Percentiles rank a stretch among this genome's conserved stretches.
phyloP scores from a whole-genome alignment of 2,329 filamentous ascomycete species.

The Elsinoe arachidis region DNA sequence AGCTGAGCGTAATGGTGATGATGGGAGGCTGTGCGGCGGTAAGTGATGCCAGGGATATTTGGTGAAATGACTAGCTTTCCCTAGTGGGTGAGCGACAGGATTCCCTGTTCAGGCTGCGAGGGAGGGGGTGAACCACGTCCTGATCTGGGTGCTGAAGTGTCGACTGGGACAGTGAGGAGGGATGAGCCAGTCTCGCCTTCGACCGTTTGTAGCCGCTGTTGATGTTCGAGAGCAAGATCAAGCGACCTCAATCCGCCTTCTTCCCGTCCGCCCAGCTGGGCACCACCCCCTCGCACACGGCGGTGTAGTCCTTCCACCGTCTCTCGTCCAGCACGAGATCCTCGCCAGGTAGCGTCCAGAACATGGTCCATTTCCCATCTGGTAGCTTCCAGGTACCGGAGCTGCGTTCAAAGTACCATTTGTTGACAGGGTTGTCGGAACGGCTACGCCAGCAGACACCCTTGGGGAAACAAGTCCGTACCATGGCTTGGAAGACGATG shows the following conservation, averaged over 20 bases:
- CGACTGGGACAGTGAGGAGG: too few species aligned
- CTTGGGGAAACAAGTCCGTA: constrained; percentile 73
- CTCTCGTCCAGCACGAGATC: constrained; percentile 42
- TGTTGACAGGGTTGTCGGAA: constrained; percentile 90
- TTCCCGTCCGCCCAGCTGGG: constrained; percentile 41
- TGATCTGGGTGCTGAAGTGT: too few species aligned
- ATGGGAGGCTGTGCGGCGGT: too few species aligned
- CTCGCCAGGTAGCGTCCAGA: constrained; percentile 73
- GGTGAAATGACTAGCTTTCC: too few species aligned
- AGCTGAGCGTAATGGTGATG: too few species aligned
- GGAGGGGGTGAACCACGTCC: too few species aligned
- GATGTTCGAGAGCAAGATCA: not conserved
- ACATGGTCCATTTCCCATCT: constrained; percentile 92
- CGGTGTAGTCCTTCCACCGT: constrained; percentile 42
- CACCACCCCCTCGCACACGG: constrained; percentile 39
- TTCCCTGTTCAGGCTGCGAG: too few species aligned
- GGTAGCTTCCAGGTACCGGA: constrained; percentile 73
- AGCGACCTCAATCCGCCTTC: constrained; percentile 20
- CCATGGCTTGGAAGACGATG: constrained; percentile 93
- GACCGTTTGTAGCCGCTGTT: not conserved
- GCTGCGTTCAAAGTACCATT: constrained; percentile 96
- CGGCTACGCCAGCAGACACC: constrained; percentile 91
- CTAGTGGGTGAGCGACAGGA: too few species aligned
- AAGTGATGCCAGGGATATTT: too few species aligned
- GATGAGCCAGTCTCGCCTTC: too few species aligned